Conservation (phyloP, 2,329 filamentous ascomycete species). For the Eutypa lata region DNA sequence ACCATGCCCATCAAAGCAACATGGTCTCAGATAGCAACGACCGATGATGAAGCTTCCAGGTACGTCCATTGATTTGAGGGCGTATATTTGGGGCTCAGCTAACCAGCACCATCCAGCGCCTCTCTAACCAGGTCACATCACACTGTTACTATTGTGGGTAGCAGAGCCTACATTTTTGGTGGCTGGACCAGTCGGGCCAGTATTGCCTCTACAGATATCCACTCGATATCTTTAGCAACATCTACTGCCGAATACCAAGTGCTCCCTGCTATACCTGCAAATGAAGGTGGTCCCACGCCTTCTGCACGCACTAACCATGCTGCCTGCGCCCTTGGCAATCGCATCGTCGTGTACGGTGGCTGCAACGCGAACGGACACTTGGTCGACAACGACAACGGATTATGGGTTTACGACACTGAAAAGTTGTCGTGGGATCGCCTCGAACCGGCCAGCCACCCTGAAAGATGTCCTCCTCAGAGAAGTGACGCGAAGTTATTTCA, state of each 20-base stretch:
- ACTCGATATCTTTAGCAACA: slow-evolving; percentile 48
- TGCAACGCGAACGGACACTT: slow-evolving; percentile 24
- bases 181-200: slow-evolving; percentile 37
- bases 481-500: slow-evolving; percentile 34
- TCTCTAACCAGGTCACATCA: slow-evolving; percentile 47
- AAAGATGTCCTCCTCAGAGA: slow-evolving; percentile 26
- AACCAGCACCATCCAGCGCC: slow-evolving; percentile 22
- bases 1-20: slow-evolving; percentile 50
- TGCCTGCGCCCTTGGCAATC: slow-evolving; percentile 30
- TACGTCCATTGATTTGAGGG: slow-evolving; percentile 11
- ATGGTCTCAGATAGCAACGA: slow-evolving; percentile 43
- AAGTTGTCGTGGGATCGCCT: slow-evolving; percentile 32
- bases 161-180: slow-evolving; percentile 55
- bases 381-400: slow-evolving; percentile 27
- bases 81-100: too few relatives aligned
- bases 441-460: slow-evolving; percentile 26
- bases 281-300: slow-evolving; percentile 27
- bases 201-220: slow-evolving; percentile 48
- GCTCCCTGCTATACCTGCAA: slow-evolving; percentile 28
- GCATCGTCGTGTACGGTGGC: slow-evolving; percentile 35
- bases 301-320: slow-evolving; percentile 32
- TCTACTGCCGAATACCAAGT: slow-evolving; percentile 31
- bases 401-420: slow-evolving; percentile 38
- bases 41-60: slow-evolving; percentile 24
- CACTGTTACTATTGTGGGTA: slow-evolving; percentile 49